Evolutionary conservation across 2,329 filamentous ascomycete species (phyloP).

Genomic region (Nigrospora sphaerica): DNA sequence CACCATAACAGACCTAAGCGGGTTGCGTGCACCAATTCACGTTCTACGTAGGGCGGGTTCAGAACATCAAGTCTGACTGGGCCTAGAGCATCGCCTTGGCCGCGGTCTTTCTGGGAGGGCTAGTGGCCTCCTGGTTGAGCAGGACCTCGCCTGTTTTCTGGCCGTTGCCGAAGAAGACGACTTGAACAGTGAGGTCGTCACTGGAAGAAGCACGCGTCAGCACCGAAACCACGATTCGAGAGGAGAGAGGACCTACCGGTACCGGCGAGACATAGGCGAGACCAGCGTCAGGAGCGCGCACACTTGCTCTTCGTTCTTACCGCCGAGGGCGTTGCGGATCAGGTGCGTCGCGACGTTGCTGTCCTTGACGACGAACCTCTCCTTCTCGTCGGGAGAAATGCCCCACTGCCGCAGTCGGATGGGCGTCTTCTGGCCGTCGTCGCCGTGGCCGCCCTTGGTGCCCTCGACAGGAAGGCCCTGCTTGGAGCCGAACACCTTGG

Average conservation of each 20-base stretch:
- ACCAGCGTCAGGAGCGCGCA: slow-evolving; percentile 87
- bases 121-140: slow-evolving; percentile 82
- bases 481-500: slow-evolving; percentile 50
- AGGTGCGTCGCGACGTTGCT: slow-evolving; percentile 95
- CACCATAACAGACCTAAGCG: too few species aligned
- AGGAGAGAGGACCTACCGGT: slow-evolving; percentile 55
- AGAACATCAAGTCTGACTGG: background rate
- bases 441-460: slow-evolving; percentile 31
- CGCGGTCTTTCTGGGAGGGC: slow-evolving; percentile 30
- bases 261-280: slow-evolving; percentile 83
- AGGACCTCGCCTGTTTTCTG: slow-evolving; percentile 70
- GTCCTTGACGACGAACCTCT: slow-evolving; percentile 89
- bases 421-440: slow-evolving; percentile 73
- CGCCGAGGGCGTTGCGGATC: slow-evolving; percentile 88
- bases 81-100: slow-evolving; percentile 25
- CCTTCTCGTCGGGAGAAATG: slow-evolving; percentile 62
- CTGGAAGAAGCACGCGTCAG: slow-evolving; percentile 32
- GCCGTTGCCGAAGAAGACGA: slow-evolving; percentile 93
- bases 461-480: slow-evolving; percentile 71
- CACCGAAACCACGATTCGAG: background rate
- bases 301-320: slow-evolving; percentile 88
- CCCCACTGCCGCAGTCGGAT: slow-evolving; percentile 91
- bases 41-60: too few species aligned
- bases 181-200: slow-evolving; percentile 93
- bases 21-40: too few species aligned